Evolutionary conservation across 257 asterid genomes (phyloP).

Genomic region (Thymus quinquecostatus): DNA sequence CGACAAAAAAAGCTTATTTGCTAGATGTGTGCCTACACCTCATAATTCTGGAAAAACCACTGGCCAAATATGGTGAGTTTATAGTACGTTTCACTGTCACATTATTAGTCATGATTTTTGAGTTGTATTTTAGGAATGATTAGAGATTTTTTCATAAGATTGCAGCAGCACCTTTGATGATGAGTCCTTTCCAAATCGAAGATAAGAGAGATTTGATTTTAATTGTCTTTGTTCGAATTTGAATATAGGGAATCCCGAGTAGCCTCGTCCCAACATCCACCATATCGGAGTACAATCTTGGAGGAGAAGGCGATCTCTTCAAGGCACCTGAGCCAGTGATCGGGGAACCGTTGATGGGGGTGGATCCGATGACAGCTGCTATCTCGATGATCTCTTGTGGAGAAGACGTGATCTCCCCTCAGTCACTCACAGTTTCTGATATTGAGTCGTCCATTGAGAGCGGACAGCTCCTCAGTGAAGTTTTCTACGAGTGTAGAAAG

Average conservation of each 20-base stretch:
- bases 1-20: conserved; percentile 6
- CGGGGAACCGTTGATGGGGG: conserved; percentile 58
- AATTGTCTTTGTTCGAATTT: conserved; percentile 16
- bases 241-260: conserved; percentile 44
- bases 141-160: conserved; percentile 9
- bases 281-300: conserved; percentile 80
- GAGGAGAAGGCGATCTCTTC: conserved; percentile 91
- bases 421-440: conserved; percentile 63
- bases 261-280: conserved; percentile 49
- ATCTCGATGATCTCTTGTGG: conserved; percentile 88
- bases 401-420: conserved; percentile 63
- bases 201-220: neutral
- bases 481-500: conserved; percentile 84
- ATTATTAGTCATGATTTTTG: neutral
- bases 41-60: neutral
- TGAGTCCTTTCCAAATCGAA: neutral
- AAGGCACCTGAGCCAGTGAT: conserved; percentile 82
- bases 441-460: conserved; percentile 71
- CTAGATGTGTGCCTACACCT: conserved; percentile 20
- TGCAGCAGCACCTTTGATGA: conserved; percentile 12
- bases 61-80: neutral
- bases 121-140: neutral
- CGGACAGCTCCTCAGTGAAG: conserved; percentile 79
- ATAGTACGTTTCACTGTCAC: neutral
- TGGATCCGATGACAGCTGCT: conserved; percentile 79